Conservation (phyloP, 805 yeast genomes). For the Sugiyamaella lignohabitans region DNA sequence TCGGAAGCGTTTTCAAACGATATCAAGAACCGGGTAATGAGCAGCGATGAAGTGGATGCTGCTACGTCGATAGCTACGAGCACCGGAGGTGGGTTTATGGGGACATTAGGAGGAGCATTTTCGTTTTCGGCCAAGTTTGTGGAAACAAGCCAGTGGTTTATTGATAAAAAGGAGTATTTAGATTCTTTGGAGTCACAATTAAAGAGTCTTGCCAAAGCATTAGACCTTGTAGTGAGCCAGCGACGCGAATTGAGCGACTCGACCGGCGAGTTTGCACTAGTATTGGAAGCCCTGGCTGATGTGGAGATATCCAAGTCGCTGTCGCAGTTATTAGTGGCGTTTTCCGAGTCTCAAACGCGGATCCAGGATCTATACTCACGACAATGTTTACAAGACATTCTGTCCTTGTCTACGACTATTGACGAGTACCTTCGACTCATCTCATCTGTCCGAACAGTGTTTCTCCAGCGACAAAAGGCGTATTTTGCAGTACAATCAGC, state of each 20-base stretch:
- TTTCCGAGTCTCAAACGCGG: slow-evolving; percentile 64
- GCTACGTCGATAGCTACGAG: too few species aligned
- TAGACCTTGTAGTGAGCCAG: slow-evolving; percentile 69
- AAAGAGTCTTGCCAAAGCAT: slow-evolving; percentile 56
- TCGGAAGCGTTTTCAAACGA: slow-evolving; percentile 63
- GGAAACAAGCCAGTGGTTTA: slow-evolving; percentile 76
- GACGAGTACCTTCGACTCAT: slow-evolving; percentile 81
- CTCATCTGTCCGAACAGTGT: slow-evolving; percentile 64
- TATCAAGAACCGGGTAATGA: slow-evolving; percentile 46
- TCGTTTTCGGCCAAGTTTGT: slow-evolving; percentile 59
- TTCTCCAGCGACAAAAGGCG: slow-evolving; percentile 63
- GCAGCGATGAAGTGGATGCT: slow-evolving; percentile 23
- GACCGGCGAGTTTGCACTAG: slow-evolving; percentile 57
- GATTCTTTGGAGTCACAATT: slow-evolving; percentile 71
- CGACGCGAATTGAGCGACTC: slow-evolving; percentile 66
- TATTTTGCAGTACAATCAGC: slow-evolving; percentile 40
- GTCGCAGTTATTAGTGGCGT: slow-evolving; percentile 57
- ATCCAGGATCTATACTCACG: slow-evolving; percentile 71
- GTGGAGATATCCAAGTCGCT: slow-evolving; percentile 68
- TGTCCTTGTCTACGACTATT: slow-evolving; percentile 77
- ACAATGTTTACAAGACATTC: slow-evolving; percentile 73
- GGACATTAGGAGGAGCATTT: slow-evolving; percentile 60
- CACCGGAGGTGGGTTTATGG: slow-evolving; percentile 51
- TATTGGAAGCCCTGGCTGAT: slow-evolving; percentile 56
- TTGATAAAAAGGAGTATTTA: slow-evolving; percentile 58